phyloP scores from a whole-genome alignment of 345 rosid species.

The Carallia pectinifolia region DNA sequence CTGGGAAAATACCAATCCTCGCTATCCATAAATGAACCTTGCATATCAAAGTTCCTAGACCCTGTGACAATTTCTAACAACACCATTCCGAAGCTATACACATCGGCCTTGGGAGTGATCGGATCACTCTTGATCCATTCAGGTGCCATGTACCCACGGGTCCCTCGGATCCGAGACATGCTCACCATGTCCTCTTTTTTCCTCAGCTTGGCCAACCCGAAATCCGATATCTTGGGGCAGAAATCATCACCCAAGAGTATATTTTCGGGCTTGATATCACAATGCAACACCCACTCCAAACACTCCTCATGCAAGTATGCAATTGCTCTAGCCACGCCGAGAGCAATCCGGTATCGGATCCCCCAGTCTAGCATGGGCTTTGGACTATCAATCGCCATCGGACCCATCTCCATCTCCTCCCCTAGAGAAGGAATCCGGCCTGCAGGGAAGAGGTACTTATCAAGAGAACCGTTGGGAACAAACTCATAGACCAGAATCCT shows the following conservation, averaged over 20 bases:
- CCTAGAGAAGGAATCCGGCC: constrained; percentile 13
- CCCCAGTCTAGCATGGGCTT: constrained; percentile 36
- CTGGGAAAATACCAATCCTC: constrained; percentile 67
- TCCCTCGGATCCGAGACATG: constrained; percentile 64
- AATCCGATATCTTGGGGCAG: constrained; percentile 34
- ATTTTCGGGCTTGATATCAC: constrained; percentile 35
- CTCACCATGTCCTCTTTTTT: constrained; percentile 66
- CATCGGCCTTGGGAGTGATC: constrained; percentile 61
- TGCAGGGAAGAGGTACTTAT: constrained; percentile 32
- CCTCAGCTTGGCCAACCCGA: constrained; percentile 52
- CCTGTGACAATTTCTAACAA: constrained; percentile 60
- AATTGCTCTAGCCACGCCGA: constrained; percentile 34
- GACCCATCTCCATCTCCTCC: constrained; percentile 17
- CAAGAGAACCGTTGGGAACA: constrained; percentile 35
- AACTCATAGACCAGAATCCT: constrained; percentile 33
- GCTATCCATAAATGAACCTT: constrained; percentile 43
- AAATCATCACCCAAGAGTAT: constrained; percentile 33
- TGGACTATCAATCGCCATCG: not conserved
- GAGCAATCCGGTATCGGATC: constrained; percentile 28
- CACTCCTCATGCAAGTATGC: constrained; percentile 36
- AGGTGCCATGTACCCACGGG: constrained; percentile 73
- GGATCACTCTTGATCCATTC: constrained; percentile 63
- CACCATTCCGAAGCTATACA: constrained; percentile 77
- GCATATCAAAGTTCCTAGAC: constrained; percentile 48
- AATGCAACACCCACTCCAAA: constrained; percentile 36